phyloP scores from a whole-genome alignment of 2,329 filamentous ascomycete genomes.

The Pseudopyricularia cyperi region DNA sequence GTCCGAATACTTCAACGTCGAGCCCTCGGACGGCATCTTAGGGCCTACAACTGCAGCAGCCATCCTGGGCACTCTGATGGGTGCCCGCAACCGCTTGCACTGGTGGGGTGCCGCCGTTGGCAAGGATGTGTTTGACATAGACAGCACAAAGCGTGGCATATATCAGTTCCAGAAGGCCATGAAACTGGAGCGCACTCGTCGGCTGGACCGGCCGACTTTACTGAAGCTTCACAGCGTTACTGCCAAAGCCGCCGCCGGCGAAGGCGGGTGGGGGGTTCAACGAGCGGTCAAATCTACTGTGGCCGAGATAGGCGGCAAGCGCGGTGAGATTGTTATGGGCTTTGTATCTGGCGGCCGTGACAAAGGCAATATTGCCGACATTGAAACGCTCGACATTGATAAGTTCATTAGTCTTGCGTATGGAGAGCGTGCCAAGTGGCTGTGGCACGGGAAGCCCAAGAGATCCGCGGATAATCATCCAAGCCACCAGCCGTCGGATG shows the following conservation, averaged over 20 bases:
- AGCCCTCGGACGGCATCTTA: slow-evolving; percentile 83
- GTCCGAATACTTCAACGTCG: slow-evolving; percentile 79
- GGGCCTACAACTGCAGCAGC: slow-evolving; percentile 87
- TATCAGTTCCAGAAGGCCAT: slow-evolving; percentile 81
- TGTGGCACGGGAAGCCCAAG: slow-evolving; percentile 84
- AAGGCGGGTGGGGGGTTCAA: slow-evolving; percentile 83
- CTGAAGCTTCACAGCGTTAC: slow-evolving; percentile 71
- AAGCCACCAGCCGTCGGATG: slow-evolving; percentile 31
- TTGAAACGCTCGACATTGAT: slow-evolving; percentile 85
- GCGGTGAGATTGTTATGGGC: slow-evolving; percentile 89
- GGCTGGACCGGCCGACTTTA: slow-evolving; percentile 73
- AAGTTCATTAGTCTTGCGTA: slow-evolving; percentile 65
- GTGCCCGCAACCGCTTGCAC: slow-evolving; percentile 77
- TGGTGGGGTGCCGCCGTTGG: slow-evolving; percentile 71
- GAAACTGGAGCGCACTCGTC: slow-evolving; percentile 63
- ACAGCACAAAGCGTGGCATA: slow-evolving; percentile 70
- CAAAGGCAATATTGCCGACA: slow-evolving; percentile 73
- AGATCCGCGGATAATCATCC: slow-evolving; percentile 37
- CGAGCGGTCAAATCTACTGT: slow-evolving; percentile 92
- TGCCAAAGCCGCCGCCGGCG: slow-evolving; percentile 76
- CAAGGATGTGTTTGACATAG: slow-evolving; percentile 86
- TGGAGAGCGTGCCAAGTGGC: slow-evolving; percentile 79
- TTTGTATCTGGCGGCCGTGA: slow-evolving; percentile 70
- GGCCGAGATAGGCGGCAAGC: slow-evolving; percentile 83
- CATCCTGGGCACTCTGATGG: slow-evolving; percentile 75